Evolutionary conservation across 1,284 basidiomycete species (phyloP), one percentile per base, ranked within the genome.

Genomic region (Moesziomyces sp.): DNA sequence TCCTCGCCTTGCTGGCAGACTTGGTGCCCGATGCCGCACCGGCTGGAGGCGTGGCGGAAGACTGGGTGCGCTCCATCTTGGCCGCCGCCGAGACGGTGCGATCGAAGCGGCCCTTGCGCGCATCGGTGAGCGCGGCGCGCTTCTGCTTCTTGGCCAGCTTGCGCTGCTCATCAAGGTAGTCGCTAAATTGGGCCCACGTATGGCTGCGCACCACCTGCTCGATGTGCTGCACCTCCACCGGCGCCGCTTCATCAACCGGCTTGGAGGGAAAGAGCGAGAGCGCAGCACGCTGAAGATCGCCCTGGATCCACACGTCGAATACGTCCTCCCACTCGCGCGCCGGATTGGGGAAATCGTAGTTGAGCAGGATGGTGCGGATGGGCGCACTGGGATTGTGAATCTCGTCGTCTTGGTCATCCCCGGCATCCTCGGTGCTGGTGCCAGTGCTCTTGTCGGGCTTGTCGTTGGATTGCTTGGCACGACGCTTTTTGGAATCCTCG

Each of bases 241-340:
- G 44, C 1, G 61, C 64, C 6, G 50, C 52, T 18, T 58, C 60
- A n/a, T 60, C 65, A 11, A 68, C 45, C 24, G 49, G 24, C 46
- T 56, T 60, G 18, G 51, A 14, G 5, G 71, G 71, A 35, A 74
- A 72, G 14, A 83, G 70, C 18, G 81, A 82, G 0, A 77, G 66
- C 13, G 82, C 79, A 7, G 81, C 73, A 5, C 60, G 70, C 84
- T 97, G 94, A 4, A 93, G 90, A 81, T 97, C 93, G 3, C 94
- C 93, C 77, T 93, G 90, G 48, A 94, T 85, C 93, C 93, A 97
- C 28, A 90, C 88, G 84, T 97, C 94, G 78, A 97, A 97, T 3
- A 94, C 90, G 23, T 90, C 92, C 72, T 92, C 91, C 93, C 93
- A 97, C 75, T 94, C 92, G 52, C 89, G 87, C 8, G 90, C 90